Evolutionary conservation across 106 monocot genomes (phyloP), one percentile per base, ranked within the genome.

Genomic region (Allium fistulosum): DNA sequence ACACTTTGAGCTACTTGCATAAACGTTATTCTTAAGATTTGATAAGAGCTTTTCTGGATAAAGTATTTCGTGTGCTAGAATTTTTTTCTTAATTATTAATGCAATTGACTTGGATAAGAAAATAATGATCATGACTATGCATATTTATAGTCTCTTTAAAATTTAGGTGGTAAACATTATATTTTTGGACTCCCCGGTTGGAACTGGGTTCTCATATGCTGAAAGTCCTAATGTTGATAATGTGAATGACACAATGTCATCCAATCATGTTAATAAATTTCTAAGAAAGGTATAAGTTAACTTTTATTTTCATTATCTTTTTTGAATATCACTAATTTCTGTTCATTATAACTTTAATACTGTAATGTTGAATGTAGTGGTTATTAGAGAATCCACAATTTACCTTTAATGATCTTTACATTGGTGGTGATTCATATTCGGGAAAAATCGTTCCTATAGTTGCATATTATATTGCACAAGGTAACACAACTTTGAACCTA

Each of bases 371-470:
- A 26, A 5, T 77, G 57, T 56, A 91, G 87, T 92, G 91, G 91
- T 60, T 79, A 22, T 15, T 69, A 15, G 66, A 81, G 13, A 82
- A 92, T 51, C 87, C 84, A 11, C 27, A 76, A 22, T 92, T 87
- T 62, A 53, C 72, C 2, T 72, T 72, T 0, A 92, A 87, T 65
- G 76, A 84, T 18, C 74, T 92, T 14, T 92, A 92, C 62, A 68
- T 92, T 55, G 77, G 63, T 49, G 91, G 91, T 46, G 87, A 92
- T 78, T 92, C 91, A 8, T 87, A 87, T 71, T 68, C 75, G 70
- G 91, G 91, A 4, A 80, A 73, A 53, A 8, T 67, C 53, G 72
- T 69, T 13, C 70, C 78, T 27, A 7, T 78, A 16, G 22, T 76
- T 61, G 58, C 66, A n/a, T 57, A 74, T 58, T 57, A 51, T 17